Conservation (phyloP, 139 green algal species). For the Zygnema circumcarinatum region DNA sequence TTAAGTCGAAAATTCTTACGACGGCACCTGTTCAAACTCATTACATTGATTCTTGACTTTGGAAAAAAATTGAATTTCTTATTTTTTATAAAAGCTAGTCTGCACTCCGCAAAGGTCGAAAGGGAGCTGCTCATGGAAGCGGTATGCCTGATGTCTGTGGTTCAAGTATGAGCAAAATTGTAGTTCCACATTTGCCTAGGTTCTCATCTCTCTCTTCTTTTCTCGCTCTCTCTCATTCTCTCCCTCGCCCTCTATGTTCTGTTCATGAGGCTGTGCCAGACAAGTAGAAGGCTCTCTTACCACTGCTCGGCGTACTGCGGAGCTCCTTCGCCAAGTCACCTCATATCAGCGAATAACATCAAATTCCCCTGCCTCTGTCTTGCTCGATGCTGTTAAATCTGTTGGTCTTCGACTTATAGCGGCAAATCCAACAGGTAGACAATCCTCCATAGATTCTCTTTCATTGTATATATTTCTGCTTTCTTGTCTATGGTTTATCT, state of each 20-base stretch:
- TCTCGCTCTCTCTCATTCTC: background rate
- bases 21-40: too few relatives aligned
- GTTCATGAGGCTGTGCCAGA: background rate
- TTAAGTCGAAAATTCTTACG: too few relatives aligned
- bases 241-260: background rate
- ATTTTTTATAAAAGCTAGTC: too few relatives aligned
- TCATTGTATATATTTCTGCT: too few relatives aligned
- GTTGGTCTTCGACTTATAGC: conserved; percentile 27
- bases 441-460: background rate
- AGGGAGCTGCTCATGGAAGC: too few relatives aligned
- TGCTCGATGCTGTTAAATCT: conserved; percentile 39
- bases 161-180: too few relatives aligned
- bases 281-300: conserved; percentile 28
- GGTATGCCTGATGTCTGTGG: too few relatives aligned
- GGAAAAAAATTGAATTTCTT: too few relatives aligned
- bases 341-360: conserved; percentile 21
- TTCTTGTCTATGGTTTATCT: conserved; percentile 1
- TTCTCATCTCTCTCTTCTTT: background rate
- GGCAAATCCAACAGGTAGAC: conserved; percentile 31
- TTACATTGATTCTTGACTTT: too few relatives aligned
- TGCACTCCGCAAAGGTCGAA: too few relatives aligned
- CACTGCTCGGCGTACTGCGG: conserved; percentile 18
- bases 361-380: background rate
- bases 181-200: too few relatives aligned
- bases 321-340: conserved; percentile 38